Evolutionary conservation across 2,329 filamentous ascomycete genomes (phyloP).

Genomic region (Beauveria bassiana): DNA sequence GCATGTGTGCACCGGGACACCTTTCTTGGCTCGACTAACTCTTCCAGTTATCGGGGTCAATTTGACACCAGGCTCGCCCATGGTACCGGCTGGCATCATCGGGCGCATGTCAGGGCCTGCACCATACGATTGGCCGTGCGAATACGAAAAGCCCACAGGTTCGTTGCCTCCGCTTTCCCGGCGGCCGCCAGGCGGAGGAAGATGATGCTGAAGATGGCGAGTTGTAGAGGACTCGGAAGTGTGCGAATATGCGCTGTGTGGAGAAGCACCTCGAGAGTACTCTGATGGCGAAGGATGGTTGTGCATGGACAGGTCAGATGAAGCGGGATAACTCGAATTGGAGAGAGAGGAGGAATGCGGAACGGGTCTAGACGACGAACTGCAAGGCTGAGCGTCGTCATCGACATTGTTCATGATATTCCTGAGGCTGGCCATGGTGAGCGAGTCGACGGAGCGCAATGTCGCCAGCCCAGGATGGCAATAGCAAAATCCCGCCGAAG

Average conservation of each 20-base stretch:
- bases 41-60: slow-evolving; percentile 49
- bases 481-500: slow-evolving; percentile 7
- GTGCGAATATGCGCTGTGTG: slow-evolving; percentile 18
- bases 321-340: slow-evolving; percentile 31
- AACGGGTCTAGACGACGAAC: neutral
- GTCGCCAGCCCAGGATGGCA: slow-evolving; percentile 21
- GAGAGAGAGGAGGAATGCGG: neutral
- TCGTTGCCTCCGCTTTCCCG: slow-evolving; percentile 4
- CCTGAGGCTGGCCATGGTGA: slow-evolving; percentile 46
- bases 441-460: slow-evolving; percentile 29
- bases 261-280: slow-evolving; percentile 28
- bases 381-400: slow-evolving; percentile 29
- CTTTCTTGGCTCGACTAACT: slow-evolving; percentile 52
- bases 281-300: slow-evolving; percentile 23
- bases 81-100: slow-evolving; percentile 25
- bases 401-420: slow-evolving; percentile 51
- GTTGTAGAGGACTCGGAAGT: slow-evolving; percentile 5
- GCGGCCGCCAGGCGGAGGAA: neutral
- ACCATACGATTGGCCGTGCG: slow-evolving; percentile 3
- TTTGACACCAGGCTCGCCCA: slow-evolving; percentile 36
- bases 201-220: slow-evolving; percentile 6
- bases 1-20: slow-evolving; percentile 49
- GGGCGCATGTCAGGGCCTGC: slow-evolving; percentile 28
- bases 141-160: slow-evolving; percentile 3
- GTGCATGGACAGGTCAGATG: slow-evolving; percentile 22